A percentile compares a stretch with the other conserved stretches of the same genome.
Conservation (phyloP, 768 basidiomycete species). For the Lactarius tabidus region DNA sequence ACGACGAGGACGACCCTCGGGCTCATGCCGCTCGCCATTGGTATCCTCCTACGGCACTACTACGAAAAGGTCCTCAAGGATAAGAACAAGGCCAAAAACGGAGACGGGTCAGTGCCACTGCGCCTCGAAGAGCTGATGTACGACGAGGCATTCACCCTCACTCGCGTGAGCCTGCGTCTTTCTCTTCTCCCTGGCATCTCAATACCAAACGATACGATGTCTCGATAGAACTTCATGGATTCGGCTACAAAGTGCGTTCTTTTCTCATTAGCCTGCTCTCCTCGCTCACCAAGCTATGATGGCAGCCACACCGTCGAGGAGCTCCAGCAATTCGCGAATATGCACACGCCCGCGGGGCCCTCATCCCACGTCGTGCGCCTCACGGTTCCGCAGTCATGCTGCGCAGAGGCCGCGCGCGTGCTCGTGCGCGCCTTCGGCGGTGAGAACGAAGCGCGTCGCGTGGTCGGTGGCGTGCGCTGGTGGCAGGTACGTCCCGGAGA, state of each 20-base stretch:
- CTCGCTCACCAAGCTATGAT: not conserved
- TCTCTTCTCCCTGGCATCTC: not conserved
- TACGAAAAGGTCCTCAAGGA: not conserved
- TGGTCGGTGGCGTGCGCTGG: slow-evolving; percentile 92
- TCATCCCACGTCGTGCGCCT: slow-evolving; percentile 71
- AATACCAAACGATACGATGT: not conserved
- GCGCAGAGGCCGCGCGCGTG: slow-evolving; percentile 65
- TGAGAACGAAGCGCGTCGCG: slow-evolving; percentile 56
- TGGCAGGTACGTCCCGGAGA: slow-evolving; percentile 86
- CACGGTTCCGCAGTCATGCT: slow-evolving; percentile 67
- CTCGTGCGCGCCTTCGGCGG: slow-evolving; percentile 81
- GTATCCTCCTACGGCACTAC: not conserved
- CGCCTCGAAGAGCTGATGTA: not conserved
- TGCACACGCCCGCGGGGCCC: slow-evolving; percentile 78
- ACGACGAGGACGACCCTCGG: not conserved
- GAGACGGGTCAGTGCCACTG: not conserved
- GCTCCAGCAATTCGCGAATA: slow-evolving; percentile 74
- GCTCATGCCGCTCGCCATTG: not conserved
- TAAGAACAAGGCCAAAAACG: not conserved
- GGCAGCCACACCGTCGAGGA: slow-evolving; percentile 45
- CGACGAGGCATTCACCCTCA: not conserved
- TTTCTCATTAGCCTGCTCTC: not conserved
- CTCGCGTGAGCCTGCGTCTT: not conserved
- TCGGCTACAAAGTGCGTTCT: not conserved
- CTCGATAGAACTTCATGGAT: not conserved